Percentiles rank a stretch among this genome's conserved stretches.
phyloP scores from a whole-genome alignment of 441 rosid genomes.

The Gossypium davidsonii region DNA sequence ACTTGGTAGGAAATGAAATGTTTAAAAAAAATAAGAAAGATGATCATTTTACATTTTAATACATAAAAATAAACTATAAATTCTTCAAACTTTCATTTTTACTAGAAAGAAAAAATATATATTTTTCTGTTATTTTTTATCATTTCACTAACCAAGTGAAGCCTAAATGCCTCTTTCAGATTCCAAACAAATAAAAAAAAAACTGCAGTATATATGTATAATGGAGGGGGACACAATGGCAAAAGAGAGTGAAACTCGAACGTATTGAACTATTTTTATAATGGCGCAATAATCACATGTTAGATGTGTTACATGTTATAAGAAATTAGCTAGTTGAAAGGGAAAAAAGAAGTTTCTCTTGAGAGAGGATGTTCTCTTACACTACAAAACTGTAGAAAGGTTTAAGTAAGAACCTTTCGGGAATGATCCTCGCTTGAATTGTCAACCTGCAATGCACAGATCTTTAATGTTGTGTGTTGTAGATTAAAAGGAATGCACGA shows the following conservation, averaged over 20 bases:
- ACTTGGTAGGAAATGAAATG: too few relatives aligned
- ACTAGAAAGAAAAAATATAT: too few relatives aligned
- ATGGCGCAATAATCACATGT: slow-evolving; percentile 39
- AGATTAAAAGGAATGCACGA: slow-evolving; percentile 3
- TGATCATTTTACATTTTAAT: too few relatives aligned
- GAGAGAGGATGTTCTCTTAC: slow-evolving; percentile 16
- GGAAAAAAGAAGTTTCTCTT: slow-evolving; percentile 9
- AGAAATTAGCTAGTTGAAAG: slow-evolving; percentile 13
- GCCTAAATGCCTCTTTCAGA: not conserved
- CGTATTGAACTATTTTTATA: slow-evolving; percentile 12
- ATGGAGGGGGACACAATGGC: not conserved
- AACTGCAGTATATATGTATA: not conserved
- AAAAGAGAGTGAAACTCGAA: not conserved
- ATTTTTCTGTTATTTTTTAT: too few relatives aligned
- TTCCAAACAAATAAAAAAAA: not conserved
- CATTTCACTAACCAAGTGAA: too few relatives aligned
- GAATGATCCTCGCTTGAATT: slow-evolving; percentile 8
- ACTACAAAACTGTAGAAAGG: slow-evolving; percentile 40
- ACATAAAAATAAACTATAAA: too few relatives aligned
- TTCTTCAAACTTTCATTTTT: too few relatives aligned
- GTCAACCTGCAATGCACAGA: slow-evolving; percentile 24
- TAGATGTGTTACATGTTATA: slow-evolving; percentile 26
- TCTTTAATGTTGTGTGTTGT: not conserved
- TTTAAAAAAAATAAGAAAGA: too few relatives aligned
- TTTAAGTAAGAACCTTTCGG: slow-evolving; percentile 13